Base-by-base conservation (phyloP, 495 filamentous ascomycete genomes). In the Podospora sp. region DNA sequence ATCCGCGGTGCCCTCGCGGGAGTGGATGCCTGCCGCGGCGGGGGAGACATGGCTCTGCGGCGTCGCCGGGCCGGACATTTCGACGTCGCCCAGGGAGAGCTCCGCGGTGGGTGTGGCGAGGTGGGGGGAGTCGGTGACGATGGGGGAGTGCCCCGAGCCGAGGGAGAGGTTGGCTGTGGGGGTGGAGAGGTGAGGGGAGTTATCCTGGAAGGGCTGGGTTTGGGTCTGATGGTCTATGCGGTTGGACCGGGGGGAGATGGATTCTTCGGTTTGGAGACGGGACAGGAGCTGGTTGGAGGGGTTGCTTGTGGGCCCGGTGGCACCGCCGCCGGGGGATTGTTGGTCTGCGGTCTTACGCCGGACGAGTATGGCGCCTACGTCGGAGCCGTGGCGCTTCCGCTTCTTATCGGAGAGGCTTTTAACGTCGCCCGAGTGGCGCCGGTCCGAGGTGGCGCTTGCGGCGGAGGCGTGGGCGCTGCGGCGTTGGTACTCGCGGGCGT, bases 81-180 rank as follows among this genome's bases (percentile, higher is more conserved):
- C 79, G 35, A 72, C 60, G 2, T 81, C 81, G 5, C 69, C 66
- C 0, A 79, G 68, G 24, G 70, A 73, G 46, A 83, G 59, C 36
- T 81, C 79, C 1, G 73, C 76, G 1, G 78, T 79, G 4, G 80
- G 76, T 0, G 73, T 78, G 21, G 72, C 59, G n/a, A 79, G 63
- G 56, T 76, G 77, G 9, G 78, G 76, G 0, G 77, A 73, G 20
- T 74, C 26, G 26, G 24, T 11, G 14, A 25, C 26, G 24, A 8
- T 22, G 57, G 57, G 27, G 57, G 33, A 5, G 33, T 9, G 6
- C 1, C 6, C 2, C 16, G 12, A n/a, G 27, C 26, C 6, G 18
- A n/a, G 1, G 56, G 25, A 0, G 53, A 21, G 0, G 27, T 67
- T 20, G 8, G 65, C 11, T 16, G 20, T 50, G 29, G 40, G 40